Conservation (phyloP, 2,329 filamentous ascomycete genomes). For the Colletotrichum truncatum region DNA sequence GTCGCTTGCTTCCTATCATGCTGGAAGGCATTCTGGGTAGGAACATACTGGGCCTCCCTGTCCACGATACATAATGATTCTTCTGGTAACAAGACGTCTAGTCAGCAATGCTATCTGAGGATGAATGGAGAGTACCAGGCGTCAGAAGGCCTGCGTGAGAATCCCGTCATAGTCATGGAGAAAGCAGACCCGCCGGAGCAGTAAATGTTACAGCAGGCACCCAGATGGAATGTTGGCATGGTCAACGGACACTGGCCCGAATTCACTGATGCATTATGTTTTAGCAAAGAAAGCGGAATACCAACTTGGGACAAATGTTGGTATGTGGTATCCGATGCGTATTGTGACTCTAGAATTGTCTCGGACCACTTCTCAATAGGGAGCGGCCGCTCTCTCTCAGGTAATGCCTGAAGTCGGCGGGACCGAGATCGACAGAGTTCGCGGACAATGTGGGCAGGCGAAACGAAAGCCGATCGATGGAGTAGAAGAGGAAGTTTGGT, state of each 20-base stretch:
- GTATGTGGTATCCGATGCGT: background rate
- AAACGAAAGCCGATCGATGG: background rate
- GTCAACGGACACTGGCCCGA: background rate
- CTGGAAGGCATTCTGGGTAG: background rate
- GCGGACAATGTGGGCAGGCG: background rate
- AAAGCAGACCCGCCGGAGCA: too few species aligned
- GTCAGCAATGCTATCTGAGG: background rate
- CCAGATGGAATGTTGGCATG: background rate
- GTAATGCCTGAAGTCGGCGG: background rate
- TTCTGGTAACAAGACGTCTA: background rate
- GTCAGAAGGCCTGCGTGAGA: too few species aligned
- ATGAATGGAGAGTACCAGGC: too few species aligned
- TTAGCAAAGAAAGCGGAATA: background rate
- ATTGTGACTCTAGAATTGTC: background rate
- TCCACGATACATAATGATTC: background rate
- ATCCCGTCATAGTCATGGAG: too few species aligned
- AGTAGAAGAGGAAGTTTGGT: background rate
- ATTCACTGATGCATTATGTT: background rate
- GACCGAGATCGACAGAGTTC: background rate
- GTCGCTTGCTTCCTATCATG: background rate
- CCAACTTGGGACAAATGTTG: constrained; percentile 6
- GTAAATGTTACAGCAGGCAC: too few species aligned
- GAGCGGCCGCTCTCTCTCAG: background rate
- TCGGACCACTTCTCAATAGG: background rate
- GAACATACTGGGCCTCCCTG: background rate